Base-by-base conservation (phyloP, 306 rosid species). In the Mimosa pudica region DNA sequence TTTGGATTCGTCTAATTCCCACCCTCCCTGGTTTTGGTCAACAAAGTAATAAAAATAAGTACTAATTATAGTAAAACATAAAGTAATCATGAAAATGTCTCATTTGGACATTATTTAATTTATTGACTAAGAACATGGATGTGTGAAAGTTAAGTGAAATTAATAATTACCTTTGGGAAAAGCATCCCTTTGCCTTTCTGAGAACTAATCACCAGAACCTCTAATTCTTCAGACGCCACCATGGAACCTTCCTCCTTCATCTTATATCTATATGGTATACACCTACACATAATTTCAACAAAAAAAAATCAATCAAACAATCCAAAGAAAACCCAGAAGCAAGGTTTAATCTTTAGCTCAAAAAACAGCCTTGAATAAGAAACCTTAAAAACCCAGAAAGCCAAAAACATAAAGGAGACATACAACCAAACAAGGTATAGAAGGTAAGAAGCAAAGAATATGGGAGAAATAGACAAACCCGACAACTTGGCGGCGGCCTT, bases 401-500 rank as follows among this genome's bases (percentile, higher is more conserved):
- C 46, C 46, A 62, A 0, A 18, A 35, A n/a, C 51, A 5, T 10
- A 2, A 14, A 54, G 20, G 67, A 57, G 57, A 38, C n/a, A 57
- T 41, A 38, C n/a, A 57, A 74, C 42, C 4, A 32, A 10, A 64
- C 45, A 51, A 51, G n/a, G 18, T 51, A 14, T 11, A 14, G n/a
- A 48, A 48, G 10, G 14, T 48, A 48, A 9, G 13, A 2, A 49
- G 55, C 3, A 4, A 6, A 52, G 58, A 52, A 51, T 51, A 6
- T n/a, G 66, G 11, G 10, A 69, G 47, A 67, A 16, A 71, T 41
- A 44, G 42, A 86, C 87, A 8, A 78, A 93, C 98, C 98, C 98
- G 0, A 93, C 97, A 51, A 91, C 95, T 90, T 87, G 98, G 62
- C 98, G 98, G 70, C 91, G 93, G 48, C 98, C 97, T 57, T 82